Evolutionary conservation across 345 rosid species (phyloP).

Genomic region (Linum lewisii): DNA sequence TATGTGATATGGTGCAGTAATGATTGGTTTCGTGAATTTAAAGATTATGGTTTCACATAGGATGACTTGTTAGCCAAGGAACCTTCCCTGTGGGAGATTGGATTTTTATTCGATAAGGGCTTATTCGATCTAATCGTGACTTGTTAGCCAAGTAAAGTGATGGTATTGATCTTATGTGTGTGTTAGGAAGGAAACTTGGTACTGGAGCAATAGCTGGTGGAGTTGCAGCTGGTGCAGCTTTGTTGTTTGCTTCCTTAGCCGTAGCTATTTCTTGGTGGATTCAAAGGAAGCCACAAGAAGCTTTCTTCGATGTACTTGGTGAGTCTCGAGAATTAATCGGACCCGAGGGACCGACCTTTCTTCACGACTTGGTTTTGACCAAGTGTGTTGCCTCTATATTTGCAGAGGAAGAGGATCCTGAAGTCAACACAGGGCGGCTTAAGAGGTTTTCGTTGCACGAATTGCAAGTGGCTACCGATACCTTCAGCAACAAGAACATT

Average conservation of each 20-base stretch:
- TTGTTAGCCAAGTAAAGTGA: too few species aligned
- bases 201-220: constrained; percentile 31
- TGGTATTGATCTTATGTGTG: too few species aligned
- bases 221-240: constrained; percentile 31
- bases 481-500: constrained; percentile 27
- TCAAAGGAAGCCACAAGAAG: constrained; percentile 20
- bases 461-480: constrained; percentile 26
- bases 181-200: constrained; percentile 16
- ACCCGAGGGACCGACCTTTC: not conserved
- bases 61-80: too few species aligned
- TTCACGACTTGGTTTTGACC: not conserved
- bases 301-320: constrained; percentile 29
- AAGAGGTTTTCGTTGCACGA: constrained; percentile 28
- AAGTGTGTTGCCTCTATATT: not conserved
- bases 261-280: constrained; percentile 22
- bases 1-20: too few species aligned
- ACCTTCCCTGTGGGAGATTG: too few species aligned
- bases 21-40: too few species aligned
- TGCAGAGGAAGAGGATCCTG: constrained; percentile 29
- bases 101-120: too few species aligned
- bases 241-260: constrained; percentile 27
- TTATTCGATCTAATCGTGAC: too few species aligned
- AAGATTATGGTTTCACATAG: too few species aligned
- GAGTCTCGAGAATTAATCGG: constrained; percentile 7
- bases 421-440: constrained; percentile 25